Evolutionary conservation across 495 filamentous ascomycete species (phyloP).

Genomic region (Acidiella bohemica): DNA sequence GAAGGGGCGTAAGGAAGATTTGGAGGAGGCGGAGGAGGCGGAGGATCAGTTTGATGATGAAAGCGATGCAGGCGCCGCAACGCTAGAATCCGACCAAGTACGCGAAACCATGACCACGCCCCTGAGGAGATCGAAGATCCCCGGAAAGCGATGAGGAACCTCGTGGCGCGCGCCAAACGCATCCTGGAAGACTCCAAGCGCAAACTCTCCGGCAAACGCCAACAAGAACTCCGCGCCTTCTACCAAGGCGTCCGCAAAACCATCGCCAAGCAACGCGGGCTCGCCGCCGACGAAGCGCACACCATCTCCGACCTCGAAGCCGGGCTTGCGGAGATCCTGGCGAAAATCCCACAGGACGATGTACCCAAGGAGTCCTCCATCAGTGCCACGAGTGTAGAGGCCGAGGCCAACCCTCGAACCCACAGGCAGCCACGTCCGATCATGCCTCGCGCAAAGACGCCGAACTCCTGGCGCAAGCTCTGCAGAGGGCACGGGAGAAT

Average conservation of each 20-base stretch:
- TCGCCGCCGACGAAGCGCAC: not conserved
- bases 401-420: conserved; percentile 6
- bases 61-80: conserved; percentile 12
- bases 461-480: conserved; percentile 31
- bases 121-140: conserved; percentile 19
- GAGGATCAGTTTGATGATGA: conserved; percentile 22
- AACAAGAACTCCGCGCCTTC: conserved; percentile 49
- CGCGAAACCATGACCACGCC: conserved; percentile 5
- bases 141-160: conserved; percentile 34
- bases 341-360: conserved; percentile 14
- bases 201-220: conserved; percentile 43
- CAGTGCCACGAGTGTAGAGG: too few species aligned
- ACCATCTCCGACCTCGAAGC: conserved; percentile 12
- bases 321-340: conserved; percentile 15
- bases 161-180: conserved; percentile 40
- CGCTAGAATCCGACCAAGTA: conserved; percentile 13
- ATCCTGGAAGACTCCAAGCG: conserved; percentile 39
- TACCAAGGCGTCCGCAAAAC: conserved; percentile 40
- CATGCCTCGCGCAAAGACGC: conserved; percentile 12
- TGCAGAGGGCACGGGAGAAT: conserved; percentile 52
- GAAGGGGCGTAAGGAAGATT: conserved; percentile 26
- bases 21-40: conserved; percentile 6
- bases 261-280: conserved; percentile 25
- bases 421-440: conserved; percentile 2
- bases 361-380: conserved; percentile 5